Evolutionary conservation across 352 stramenopile genomes (phyloP).

Genomic region (Aphanomyces stellatus): DNA sequence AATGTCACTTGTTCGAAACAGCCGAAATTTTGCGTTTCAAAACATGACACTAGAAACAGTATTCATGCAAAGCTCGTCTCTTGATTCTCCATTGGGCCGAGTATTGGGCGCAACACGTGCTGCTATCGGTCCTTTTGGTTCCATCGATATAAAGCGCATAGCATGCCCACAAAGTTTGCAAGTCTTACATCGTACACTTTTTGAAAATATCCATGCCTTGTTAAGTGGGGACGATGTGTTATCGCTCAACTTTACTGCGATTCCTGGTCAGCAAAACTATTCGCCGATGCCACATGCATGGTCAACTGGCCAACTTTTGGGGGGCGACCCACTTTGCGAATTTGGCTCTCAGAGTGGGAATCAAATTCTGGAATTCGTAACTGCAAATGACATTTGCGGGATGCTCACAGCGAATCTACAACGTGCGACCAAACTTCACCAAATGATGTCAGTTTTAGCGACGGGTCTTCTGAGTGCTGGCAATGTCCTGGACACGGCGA

Average conservation of each 20-base stretch:
- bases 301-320: too few relatives aligned
- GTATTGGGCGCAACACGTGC: too few relatives aligned
- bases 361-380: too few relatives aligned
- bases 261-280: background rate
- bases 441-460: too few relatives aligned
- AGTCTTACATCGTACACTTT: background rate
- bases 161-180: background rate
- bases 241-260: background rate
- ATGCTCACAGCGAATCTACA: too few relatives aligned
- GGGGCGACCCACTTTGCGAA: background rate
- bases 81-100: too few relatives aligned
- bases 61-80: background rate
- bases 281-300: background rate
- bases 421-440: too few relatives aligned
- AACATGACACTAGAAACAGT: background rate
- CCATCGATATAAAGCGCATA: background rate
- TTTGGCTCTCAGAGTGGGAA: too few relatives aligned
- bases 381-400: too few relatives aligned
- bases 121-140: slow-evolving; percentile 3
- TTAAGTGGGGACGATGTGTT: background rate
- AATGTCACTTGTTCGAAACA: background rate
- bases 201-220: background rate
- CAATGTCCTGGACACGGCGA: too few relatives aligned
- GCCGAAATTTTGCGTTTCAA: background rate
- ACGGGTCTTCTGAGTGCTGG: too few relatives aligned